These are phyloP conservation scores for Xylaria castorea DNA, from an alignment of 495 filamentous ascomycete genomes.

Conservation along the genomic window DNA sequence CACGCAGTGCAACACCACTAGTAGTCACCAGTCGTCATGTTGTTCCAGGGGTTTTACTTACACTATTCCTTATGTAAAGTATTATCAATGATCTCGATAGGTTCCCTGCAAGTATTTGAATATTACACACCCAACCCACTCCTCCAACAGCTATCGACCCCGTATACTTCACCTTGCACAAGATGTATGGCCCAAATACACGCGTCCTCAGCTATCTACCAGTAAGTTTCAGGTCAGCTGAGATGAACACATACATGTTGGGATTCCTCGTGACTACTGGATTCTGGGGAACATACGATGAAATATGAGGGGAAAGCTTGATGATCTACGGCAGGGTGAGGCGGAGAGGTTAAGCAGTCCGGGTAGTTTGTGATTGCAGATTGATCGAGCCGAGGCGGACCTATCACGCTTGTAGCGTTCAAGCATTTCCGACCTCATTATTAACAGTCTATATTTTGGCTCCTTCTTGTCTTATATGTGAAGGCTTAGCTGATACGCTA, in stretches of 20 bases:
- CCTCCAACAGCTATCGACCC: not conserved
- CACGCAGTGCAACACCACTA: not conserved
- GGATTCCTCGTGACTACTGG: not conserved
- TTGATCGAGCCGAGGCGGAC: not conserved
- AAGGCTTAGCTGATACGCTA: not conserved
- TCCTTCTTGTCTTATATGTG: not conserved
- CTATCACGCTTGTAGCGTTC: not conserved
- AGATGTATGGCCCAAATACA: not conserved
- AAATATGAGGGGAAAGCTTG: not conserved
- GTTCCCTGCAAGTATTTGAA: not conserved
- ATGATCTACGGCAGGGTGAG: not conserved
- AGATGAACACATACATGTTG: conserved; percentile 8
- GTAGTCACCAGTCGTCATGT: not conserved
- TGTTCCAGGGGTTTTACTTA: not conserved
- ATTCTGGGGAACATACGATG: conserved; percentile 1
- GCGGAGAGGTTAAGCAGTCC: not conserved
- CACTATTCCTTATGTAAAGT: not conserved
- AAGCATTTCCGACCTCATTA: not conserved
- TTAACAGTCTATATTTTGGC: not conserved
- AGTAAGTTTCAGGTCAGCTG: not conserved
- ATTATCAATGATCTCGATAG: not conserved
- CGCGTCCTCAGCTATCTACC: not conserved
- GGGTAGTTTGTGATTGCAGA: not conserved
- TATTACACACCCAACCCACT: not conserved
- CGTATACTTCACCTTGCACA: not conserved